phyloP scores from a whole-genome alignment of 495 filamentous ascomycete species.

The Neurospora sublineolata region DNA sequence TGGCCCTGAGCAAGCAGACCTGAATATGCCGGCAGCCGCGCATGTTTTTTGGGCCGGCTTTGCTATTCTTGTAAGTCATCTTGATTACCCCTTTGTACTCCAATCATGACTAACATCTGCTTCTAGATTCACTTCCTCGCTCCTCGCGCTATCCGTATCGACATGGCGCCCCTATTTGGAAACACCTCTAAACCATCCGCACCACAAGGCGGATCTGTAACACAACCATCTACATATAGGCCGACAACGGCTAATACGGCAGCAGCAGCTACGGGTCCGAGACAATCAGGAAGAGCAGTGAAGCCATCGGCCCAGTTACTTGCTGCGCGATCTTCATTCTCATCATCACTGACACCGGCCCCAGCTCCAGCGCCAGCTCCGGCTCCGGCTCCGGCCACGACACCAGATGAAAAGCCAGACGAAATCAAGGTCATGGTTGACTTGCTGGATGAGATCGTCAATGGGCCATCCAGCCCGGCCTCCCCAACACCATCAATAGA shows the following conservation, averaged over 20 bases:
- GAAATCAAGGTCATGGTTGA: slow-evolving; percentile 24
- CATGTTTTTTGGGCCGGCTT: slow-evolving; percentile 48
- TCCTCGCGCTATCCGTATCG: slow-evolving; percentile 38
- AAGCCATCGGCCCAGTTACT: background rate
- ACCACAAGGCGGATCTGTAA: slow-evolving; percentile 2
- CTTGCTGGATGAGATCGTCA: slow-evolving; percentile 34
- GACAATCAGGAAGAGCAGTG: background rate
- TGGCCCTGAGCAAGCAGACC: slow-evolving; percentile 27
- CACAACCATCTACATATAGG: slow-evolving; percentile 7
- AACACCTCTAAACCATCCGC: background rate
- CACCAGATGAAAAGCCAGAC: slow-evolving; percentile 2
- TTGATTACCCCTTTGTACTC: slow-evolving; percentile 5
- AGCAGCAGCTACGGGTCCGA: background rate
- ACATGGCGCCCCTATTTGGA: slow-evolving; percentile 48
- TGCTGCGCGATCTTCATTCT: background rate
- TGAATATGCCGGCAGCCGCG: slow-evolving; percentile 30
- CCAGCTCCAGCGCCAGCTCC: background rate
- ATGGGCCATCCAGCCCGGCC: slow-evolving; percentile 21
- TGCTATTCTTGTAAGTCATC: slow-evolving; percentile 41
- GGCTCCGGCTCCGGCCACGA: background rate
- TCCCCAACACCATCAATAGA: slow-evolving; percentile 25
- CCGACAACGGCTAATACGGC: slow-evolving; percentile 4
- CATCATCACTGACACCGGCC: background rate
- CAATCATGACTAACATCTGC: slow-evolving; percentile 19
- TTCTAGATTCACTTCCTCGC: slow-evolving; percentile 34